Evolutionary conservation across 2,329 filamentous ascomycete species (phyloP), one percentile per base, ranked within the genome.

Genomic region (Phyllosticta paracitricarpa): DNA sequence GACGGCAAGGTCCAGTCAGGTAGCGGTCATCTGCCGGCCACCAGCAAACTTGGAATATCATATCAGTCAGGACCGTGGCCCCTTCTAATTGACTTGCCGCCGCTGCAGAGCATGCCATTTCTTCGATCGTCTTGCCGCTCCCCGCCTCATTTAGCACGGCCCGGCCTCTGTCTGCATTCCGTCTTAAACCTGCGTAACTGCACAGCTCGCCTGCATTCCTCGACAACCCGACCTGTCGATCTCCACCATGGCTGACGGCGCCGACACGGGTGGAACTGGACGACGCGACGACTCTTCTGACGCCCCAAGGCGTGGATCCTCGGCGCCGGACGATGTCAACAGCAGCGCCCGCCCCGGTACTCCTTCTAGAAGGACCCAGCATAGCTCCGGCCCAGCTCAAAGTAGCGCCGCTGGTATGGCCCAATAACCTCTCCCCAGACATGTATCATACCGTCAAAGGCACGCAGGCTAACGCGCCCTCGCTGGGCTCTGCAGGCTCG

Each of bases 1-100:
- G 28, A 30, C 35, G 35, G 2, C 35, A n/a, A 48, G 40, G 14
- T n/a, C 12, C 17, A 17, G 40, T 40, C 35, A n/a, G n/a, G 6
- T 48, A 48, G 40, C 40, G 58, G 58, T 61, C 58, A 61, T 61
- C 58, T 61, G 58, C 58, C 58, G 58, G 54, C 58, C 53, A 48
- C 40, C 40, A 48, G 40, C 40, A 48, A n/a, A 48, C 40, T 48
- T 48, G 40, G 17, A 48, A 48, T 48, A 48, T 48, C 40, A 48
- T 48, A 48, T 48, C 40, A 48, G 40, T 19, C 40, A 48, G 40
- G 40, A 48, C 40, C 6, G 40, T n/a, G 40, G 40, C 14, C 40
- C 28, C 28, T 30, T 30, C 28, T 6, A 30, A 30, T 30, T 22
- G 28, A 30, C 28, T 30, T 30, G 28, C 28, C 28, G 28, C 28